Percentiles rank a stretch among this genome's conserved stretches.
Evolutionary conservation across 139 green algal genomes (phyloP).

Genomic region (Chlorella sp.): DNA sequence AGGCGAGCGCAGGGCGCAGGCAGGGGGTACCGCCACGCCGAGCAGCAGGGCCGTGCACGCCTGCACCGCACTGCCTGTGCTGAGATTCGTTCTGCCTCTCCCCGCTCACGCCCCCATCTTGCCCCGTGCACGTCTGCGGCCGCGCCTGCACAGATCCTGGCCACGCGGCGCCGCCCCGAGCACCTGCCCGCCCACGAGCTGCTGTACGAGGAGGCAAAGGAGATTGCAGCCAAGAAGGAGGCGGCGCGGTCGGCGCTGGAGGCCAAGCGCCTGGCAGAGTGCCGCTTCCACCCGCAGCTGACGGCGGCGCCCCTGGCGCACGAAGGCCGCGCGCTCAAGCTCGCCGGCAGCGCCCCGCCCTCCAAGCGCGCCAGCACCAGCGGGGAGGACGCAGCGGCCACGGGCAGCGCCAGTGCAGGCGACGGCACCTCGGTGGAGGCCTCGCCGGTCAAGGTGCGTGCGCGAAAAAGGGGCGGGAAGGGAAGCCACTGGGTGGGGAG

Average conservation of each 20-base stretch:
- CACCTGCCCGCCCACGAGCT: constrained; percentile 44
- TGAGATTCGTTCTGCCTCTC: too few species aligned
- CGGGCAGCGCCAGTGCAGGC: neutral
- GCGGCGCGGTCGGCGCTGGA: constrained; percentile 21
- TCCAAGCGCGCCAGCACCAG: neutral
- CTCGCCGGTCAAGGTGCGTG: too few species aligned
- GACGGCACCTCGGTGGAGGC: too few species aligned
- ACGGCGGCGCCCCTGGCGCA: constrained; percentile 30
- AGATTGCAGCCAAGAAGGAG: constrained; percentile 22
- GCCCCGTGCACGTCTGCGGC: too few species aligned
- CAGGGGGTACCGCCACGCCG: too few species aligned
- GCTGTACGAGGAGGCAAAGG: constrained; percentile 40
- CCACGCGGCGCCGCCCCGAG: constrained; percentile 46
- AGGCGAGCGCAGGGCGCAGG: too few species aligned
- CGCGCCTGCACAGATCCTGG: constrained; percentile 44
- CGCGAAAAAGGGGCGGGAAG: too few species aligned
- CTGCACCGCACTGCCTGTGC: too few species aligned
- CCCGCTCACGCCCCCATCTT: too few species aligned
- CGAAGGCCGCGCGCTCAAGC: constrained; percentile 38
- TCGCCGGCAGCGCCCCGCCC: constrained; percentile 14
- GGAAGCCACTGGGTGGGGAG: too few species aligned
- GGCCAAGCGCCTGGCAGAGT: constrained; percentile 33
- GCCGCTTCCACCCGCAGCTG: constrained; percentile 51
- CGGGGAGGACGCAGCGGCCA: neutral
- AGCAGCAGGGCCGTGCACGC: too few species aligned